These are phyloP conservation scores for Camellia lanceoleosa DNA, from an alignment of 148 eudicot genomes.

Conservation along the genomic window DNA sequence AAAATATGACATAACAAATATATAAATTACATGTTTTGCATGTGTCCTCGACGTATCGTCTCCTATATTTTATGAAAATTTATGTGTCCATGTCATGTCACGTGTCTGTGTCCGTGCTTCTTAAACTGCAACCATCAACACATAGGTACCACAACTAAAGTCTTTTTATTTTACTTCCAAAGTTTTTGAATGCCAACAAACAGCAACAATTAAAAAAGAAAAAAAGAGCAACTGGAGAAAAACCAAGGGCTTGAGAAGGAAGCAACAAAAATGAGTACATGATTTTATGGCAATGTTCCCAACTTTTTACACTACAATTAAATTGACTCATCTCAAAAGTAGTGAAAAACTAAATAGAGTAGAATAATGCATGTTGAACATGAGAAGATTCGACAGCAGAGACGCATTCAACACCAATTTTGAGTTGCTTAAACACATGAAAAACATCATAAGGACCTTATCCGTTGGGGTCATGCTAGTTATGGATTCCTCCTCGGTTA, in stretches of 20 bases:
- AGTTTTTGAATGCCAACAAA: neutral
- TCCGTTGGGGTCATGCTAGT: slow-evolving; percentile 60
- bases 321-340: neutral
- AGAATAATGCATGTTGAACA: neutral
- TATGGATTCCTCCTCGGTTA: slow-evolving; percentile 53
- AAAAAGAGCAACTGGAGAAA: neutral
- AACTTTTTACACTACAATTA: neutral
- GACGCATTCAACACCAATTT: neutral
- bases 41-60: too few relatives aligned
- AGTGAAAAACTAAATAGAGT: neutral
- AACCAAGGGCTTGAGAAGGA: slow-evolving; percentile 4
- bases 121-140: neutral
- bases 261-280: neutral
- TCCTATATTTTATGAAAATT: too few relatives aligned
- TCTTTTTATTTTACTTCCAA: neutral
- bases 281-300: neutral
- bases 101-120: too few relatives aligned
- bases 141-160: neutral
- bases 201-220: neutral
- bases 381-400: neutral
- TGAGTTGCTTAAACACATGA: slow-evolving; percentile 1
- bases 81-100: too few relatives aligned
- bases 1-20: too few relatives aligned
- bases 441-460: slow-evolving; percentile 46
- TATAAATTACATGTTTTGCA: too few relatives aligned